Evolutionary conservation across 1,284 basidiomycete species (phyloP).

Genomic region (Pseudozyma sp.): DNA sequence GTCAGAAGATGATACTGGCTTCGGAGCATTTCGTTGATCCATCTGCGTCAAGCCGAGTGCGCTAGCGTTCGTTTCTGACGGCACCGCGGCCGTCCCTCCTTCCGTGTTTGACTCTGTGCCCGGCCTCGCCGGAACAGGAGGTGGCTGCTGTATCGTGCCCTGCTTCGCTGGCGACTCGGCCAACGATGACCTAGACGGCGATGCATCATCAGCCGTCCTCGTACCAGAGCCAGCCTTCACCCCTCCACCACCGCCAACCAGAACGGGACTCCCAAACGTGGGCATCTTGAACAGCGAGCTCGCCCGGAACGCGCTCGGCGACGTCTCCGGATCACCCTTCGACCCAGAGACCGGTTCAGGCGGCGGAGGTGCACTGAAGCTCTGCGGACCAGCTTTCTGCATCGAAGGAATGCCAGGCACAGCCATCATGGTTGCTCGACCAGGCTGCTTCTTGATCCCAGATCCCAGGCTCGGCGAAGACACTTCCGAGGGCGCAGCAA

Average conservation of each 20-base stretch:
- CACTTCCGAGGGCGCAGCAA: constrained; percentile 3
- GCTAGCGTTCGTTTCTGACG: neutral
- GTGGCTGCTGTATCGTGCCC: neutral
- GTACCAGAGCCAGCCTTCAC: neutral
- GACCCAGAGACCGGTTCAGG: constrained; percentile 6
- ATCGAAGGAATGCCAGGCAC: constrained; percentile 60
- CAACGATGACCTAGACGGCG: neutral
- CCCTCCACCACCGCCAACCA: neutral
- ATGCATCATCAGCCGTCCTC: neutral
- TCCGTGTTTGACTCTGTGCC: neutral
- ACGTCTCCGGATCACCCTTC: constrained; percentile 18
- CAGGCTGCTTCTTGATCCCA: constrained; percentile 57
- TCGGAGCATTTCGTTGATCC: neutral
- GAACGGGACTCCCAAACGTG: constrained; percentile 32
- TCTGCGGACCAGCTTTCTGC: constrained; percentile 56
- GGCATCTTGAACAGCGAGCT: constrained; percentile 50
- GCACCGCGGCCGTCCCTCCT: neutral
- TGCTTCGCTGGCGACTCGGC: neutral
- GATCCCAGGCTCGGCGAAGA: constrained; percentile 25
- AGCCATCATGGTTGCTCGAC: constrained; percentile 60
- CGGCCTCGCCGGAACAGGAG: constrained; percentile 13
- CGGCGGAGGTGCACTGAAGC: constrained; percentile 51
- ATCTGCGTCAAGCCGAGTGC: constrained; percentile 29
- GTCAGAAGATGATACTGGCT: neutral
- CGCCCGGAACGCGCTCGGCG: constrained; percentile 31